Evolutionary conservation across 768 basidiomycete genomes (phyloP).

Genomic region (Suillus hirtellus): DNA sequence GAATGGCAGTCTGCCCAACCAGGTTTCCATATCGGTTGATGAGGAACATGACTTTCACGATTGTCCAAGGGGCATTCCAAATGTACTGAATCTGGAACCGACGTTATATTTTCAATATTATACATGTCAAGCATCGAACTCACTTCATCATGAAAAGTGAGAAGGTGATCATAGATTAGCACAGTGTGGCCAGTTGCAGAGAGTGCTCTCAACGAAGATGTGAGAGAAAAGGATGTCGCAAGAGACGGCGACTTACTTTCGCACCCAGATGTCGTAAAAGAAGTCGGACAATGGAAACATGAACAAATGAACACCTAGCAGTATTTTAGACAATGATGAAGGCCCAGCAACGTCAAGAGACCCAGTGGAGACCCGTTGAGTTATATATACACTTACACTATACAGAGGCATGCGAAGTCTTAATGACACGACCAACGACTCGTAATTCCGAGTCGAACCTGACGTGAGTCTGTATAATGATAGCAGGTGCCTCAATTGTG

Average conservation of each 20-base stretch:
- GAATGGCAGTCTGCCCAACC: conserved; percentile 21
- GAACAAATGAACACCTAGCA: neutral
- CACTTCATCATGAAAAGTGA: conserved; percentile 30
- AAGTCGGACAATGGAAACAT: neutral
- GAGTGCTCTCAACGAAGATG: conserved; percentile 6
- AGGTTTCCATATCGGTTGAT: conserved; percentile 22
- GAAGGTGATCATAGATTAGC: conserved; percentile 28
- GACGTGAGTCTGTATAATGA: neutral
- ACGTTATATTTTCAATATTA: conserved; percentile 16
- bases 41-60: conserved; percentile 20
- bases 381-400: neutral
- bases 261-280: neutral
- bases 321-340: neutral
- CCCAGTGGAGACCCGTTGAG: neutral
- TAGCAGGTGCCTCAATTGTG: neutral
- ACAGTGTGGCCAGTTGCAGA: conserved; percentile 23
- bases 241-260: neutral
- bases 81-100: conserved; percentile 11
- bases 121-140: neutral
- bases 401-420: neutral
- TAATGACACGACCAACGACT: neutral
- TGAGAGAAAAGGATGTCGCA: neutral
- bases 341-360: neutral
- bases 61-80: conserved; percentile 17
- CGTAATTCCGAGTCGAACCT: neutral